These are phyloP conservation scores for Phellinidium pouzarii DNA, from an alignment of 1,284 basidiomycete genomes.

Conservation along the genomic window DNA sequence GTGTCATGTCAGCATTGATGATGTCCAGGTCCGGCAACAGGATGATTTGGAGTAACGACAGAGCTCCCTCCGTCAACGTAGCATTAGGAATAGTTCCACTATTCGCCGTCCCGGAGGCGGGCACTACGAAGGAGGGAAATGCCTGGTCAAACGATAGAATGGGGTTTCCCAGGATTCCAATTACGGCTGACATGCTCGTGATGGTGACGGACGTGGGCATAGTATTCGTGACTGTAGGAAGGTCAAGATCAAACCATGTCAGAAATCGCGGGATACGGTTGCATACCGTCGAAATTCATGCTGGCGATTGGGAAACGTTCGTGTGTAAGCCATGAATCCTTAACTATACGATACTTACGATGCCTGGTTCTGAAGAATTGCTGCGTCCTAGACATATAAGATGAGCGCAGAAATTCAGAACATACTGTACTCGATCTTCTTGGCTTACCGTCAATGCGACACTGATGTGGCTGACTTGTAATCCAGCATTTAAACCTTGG, in stretches of 20 bases:
- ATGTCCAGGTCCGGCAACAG: constrained; percentile 33
- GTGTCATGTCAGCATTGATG: constrained; percentile 29
- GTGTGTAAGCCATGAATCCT: too few species aligned
- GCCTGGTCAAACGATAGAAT: constrained; percentile 31
- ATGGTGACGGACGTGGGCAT: constrained; percentile 8
- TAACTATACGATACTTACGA: neutral
- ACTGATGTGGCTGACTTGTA: constrained; percentile 2
- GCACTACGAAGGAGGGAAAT: constrained; percentile 33
- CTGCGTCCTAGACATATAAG: neutral
- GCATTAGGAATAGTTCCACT: constrained; percentile 35
- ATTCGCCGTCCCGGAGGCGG: constrained; percentile 31
- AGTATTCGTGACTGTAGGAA: constrained; percentile 5
- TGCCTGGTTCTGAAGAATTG: constrained; percentile 5
- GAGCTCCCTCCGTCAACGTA: constrained; percentile 31
- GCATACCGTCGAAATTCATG: constrained; percentile 11
- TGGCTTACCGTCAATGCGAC: constrained; percentile 5
- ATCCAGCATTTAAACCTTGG: neutral
- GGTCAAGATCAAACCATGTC: neutral
- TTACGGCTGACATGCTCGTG: constrained; percentile 1
- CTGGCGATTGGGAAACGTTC: neutral
- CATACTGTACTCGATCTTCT: neutral
- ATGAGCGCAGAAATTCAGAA: neutral
- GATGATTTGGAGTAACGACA: constrained; percentile 32
- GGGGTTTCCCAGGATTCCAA: constrained; percentile 7
- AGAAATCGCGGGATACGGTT: neutral